phyloP scores from a whole-genome alignment of 257 asterid species.

The Asclepias syriaca region DNA sequence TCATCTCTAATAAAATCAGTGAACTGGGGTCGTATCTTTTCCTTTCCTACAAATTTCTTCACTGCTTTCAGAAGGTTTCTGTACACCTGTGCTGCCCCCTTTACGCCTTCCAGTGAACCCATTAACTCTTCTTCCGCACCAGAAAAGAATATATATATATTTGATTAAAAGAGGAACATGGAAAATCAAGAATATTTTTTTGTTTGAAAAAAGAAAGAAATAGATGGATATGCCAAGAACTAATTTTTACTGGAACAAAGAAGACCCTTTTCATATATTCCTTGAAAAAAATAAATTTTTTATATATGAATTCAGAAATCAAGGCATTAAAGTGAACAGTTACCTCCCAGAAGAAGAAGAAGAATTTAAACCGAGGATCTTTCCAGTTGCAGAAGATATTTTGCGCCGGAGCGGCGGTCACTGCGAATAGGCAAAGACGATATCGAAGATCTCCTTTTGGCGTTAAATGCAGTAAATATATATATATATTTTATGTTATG shows the following conservation, averaged over 20 bases:
- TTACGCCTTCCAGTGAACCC: conserved; percentile 37
- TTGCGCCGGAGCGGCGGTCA: too few species aligned
- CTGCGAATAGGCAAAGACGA: too few species aligned
- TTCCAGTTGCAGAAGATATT: too few species aligned
- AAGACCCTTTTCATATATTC: background rate
- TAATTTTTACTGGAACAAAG: background rate
- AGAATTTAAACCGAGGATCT: too few species aligned
- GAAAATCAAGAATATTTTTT: background rate
- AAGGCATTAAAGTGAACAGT: too few species aligned
- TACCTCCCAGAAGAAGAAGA: too few species aligned
- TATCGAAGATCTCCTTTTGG: too few species aligned
- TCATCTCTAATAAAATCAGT: conserved; percentile 58
- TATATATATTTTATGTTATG: too few species aligned
- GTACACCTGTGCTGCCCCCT: conserved; percentile 41
- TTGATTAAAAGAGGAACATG: background rate
- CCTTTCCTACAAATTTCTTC: conserved; percentile 58
- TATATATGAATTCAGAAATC: too few species aligned
- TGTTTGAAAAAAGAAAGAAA: background rate
- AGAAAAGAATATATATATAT: background rate
- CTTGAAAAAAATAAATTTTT: background rate
- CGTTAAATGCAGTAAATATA: too few species aligned
- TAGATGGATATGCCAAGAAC: background rate
- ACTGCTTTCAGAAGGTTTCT: conserved; percentile 65
- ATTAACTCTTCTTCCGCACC: conserved; percentile 11
- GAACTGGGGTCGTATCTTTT: conserved; percentile 58